Evolutionary conservation across 31 red algal genomes (phyloP).

Genomic region (Asparagopsis taxiformis): DNA sequence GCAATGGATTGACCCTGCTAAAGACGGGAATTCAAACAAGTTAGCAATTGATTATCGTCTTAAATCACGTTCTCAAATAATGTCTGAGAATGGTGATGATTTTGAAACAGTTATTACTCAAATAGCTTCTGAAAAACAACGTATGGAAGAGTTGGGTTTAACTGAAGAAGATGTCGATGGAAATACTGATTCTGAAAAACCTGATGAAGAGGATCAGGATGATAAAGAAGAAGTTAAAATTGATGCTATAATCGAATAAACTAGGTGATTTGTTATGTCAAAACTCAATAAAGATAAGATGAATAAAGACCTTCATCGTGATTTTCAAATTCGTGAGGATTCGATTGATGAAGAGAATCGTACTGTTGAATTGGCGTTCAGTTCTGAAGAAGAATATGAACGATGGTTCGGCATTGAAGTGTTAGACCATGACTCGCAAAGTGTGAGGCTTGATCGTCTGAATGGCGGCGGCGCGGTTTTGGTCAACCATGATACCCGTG

Average conservation of each 20-base stretch:
- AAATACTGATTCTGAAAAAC: neutral
- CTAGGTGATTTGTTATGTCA: neutral
- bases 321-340: neutral
- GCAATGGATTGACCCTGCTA: neutral
- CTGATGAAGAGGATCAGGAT: neutral
- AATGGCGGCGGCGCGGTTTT: neutral
- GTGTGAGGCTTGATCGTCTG: neutral
- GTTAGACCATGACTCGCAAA: neutral
- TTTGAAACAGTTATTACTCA: too few relatives aligned
- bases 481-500: neutral
- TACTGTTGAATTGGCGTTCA: neutral
- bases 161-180: too few relatives aligned
- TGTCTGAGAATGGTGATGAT: neutral
- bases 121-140: too few relatives aligned
- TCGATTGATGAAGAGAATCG: neutral
- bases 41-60: neutral
- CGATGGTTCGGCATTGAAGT: neutral
- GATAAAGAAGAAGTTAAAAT: neutral
- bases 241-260: neutral
- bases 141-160: too few relatives aligned
- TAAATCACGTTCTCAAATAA: neutral
- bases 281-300: too few relatives aligned
- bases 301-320: neutral
- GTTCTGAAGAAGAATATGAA: neutral
- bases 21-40: neutral